phyloP scores from a whole-genome alignment of 108 stramenopile species.

The Parmales sp. region DNA sequence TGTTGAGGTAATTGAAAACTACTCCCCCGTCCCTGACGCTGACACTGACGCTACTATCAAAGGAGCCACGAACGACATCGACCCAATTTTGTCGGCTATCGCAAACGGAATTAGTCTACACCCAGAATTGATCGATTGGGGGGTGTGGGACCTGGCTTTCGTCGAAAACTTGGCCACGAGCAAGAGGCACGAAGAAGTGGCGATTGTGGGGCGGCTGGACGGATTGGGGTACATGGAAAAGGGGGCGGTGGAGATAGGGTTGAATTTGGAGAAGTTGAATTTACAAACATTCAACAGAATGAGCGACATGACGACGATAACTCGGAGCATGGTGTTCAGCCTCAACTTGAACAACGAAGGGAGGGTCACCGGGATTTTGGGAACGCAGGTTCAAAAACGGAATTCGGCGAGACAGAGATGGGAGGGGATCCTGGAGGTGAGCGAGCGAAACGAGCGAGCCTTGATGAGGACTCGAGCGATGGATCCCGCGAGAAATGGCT shows the following conservation, averaged over 20 bases:
- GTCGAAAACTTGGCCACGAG: background rate
- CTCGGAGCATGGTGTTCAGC: background rate
- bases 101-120: background rate
- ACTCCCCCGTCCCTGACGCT: too few relatives aligned
- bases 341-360: background rate
- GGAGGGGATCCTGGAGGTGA: constrained; percentile 9
- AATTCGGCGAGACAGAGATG: background rate
- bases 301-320: background rate
- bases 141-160: background rate
- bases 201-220: background rate
- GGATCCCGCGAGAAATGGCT: too few relatives aligned
- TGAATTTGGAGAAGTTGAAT: too few relatives aligned
- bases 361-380: background rate
- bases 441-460: too few relatives aligned
- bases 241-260: background rate
- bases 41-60: too few relatives aligned
- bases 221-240: background rate
- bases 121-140: background rate
- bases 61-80: too few relatives aligned
- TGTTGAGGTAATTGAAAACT: too few relatives aligned
- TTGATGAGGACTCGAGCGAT: too few relatives aligned
- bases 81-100: background rate
- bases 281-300: background rate
- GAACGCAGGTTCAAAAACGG: background rate
- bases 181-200: background rate